Evolutionary conservation across 73 alveolate genomes (phyloP).

Genomic region (Chromera velia): DNA sequence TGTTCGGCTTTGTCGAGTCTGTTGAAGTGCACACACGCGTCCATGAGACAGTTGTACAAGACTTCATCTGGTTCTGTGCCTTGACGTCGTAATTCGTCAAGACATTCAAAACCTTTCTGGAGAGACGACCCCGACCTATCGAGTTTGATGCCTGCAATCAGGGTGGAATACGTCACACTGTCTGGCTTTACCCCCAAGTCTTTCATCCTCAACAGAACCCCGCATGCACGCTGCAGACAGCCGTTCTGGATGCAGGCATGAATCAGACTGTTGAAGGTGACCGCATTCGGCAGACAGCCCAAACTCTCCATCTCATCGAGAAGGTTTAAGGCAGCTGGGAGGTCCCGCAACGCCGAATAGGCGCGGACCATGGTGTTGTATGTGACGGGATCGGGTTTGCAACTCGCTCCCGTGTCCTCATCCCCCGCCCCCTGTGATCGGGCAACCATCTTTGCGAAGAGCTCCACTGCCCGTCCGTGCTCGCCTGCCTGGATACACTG

Average conservation of each 20-base stretch:
- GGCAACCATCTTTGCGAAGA: neutral
- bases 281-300: conserved; percentile 60
- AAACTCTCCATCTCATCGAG: conserved; percentile 68
- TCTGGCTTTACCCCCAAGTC: conserved; percentile 15
- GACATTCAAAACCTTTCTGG: conserved; percentile 59
- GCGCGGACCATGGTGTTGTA: conserved; percentile 37
- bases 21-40: conserved; percentile 53
- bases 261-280: conserved; percentile 54
- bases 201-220: conserved; percentile 19
- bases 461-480: neutral
- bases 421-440: neutral
- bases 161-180: conserved; percentile 40
- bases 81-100: conserved; percentile 50
- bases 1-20: conserved; percentile 39
- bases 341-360: conserved; percentile 13
- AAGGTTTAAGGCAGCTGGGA: conserved; percentile 10
- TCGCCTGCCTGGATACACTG: neutral
- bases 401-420: neutral
- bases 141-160: conserved; percentile 63
- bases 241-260: conserved; percentile 33
- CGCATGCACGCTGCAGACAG: conserved; percentile 33
- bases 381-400: conserved; percentile 46
- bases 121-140: conserved; percentile 62
- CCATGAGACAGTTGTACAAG: conserved; percentile 42
- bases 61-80: conserved; percentile 24